Evolutionary conservation across 2,329 filamentous ascomycete genomes (phyloP), one percentile per base, ranked within the genome.

Genomic region (Trichoderma breve): DNA sequence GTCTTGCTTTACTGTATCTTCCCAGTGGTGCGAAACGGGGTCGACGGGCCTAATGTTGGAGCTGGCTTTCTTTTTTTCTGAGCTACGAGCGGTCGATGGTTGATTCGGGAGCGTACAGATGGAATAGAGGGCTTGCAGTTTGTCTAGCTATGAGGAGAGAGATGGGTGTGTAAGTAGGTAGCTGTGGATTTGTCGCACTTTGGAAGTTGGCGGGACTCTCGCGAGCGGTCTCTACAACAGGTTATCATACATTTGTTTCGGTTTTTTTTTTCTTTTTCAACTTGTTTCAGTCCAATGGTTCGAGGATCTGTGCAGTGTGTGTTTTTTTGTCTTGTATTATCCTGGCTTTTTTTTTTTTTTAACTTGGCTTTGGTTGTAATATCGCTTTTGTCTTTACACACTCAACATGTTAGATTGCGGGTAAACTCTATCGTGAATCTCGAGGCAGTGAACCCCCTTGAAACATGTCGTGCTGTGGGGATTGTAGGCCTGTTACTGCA

Each of bases 211-310:
- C 76, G 80, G 78, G 79, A 78, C 76, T 80, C 76, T 80, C 80
- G 28, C 62, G 78, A 76, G 78, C 78, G 79, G 79, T 80, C 80
- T 79, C 77, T 77, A 81, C 79, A 81, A 82, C 79, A 79, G 79
- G 81, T 83, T 82, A 83, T 83, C 80, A 84, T 84, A 83, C 80
- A 84, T 84, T 73, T 78, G 76, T 79, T 77, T 76, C 75, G 76
- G 77, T 71, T 71, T 60, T 67, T 36, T 76, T 78, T 65, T 60
- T 57, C 55, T 66, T 55, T 24, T 61, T 62, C 30, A 53, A 62
- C 11, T 39, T 70, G 14, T 69, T 51, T 43, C n/a, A 51, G 32
- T 66, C 57, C 43, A 34, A 53, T 47, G 64, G 70, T 47, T 62
- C 53, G 32, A 79, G 77, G 76, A 76, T 76, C 76, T 76, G 75